Percentiles rank a stretch among this genome's conserved stretches.
Evolutionary conservation across 163 green algal genomes (phyloP).

Genomic region (Chlorella variabilis): DNA sequence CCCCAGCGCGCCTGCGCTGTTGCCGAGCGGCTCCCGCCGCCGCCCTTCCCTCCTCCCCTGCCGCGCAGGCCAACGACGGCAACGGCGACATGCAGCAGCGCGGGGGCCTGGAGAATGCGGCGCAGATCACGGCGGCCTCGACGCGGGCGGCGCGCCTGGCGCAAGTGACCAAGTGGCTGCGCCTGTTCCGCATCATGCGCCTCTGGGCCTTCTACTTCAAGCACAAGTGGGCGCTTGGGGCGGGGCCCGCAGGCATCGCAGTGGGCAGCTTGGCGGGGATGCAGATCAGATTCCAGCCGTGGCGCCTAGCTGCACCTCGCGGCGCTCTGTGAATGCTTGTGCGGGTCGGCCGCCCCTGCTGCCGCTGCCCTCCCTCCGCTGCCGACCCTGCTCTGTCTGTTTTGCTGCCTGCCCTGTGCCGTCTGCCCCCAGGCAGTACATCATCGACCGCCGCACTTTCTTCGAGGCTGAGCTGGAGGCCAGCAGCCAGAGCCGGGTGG

Average conservation of each 20-base stretch:
- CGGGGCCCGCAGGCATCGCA: not conserved
- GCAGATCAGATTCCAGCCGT: too few species aligned
- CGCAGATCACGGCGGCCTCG: constrained; percentile 22
- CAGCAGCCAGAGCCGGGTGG: constrained; percentile 61
- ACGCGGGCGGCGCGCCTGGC: constrained; percentile 16
- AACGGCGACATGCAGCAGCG: constrained; percentile 30
- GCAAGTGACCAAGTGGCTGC: constrained; percentile 37
- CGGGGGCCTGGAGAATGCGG: constrained; percentile 23
- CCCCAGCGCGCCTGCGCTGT: too few species aligned
- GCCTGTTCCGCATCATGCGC: constrained; percentile 25
- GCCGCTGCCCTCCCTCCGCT: not conserved
- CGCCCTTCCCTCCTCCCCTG: not conserved
- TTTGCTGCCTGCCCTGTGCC: not conserved
- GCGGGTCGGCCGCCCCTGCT: not conserved
- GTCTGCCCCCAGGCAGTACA: constrained; percentile 28
- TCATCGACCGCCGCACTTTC: constrained; percentile 27
- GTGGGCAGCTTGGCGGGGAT: not conserved
- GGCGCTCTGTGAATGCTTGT: too few species aligned
- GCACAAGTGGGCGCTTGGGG: constrained; percentile 7
- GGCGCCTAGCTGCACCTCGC: too few species aligned
- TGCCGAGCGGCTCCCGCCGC: too few species aligned
- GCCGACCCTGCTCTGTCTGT: not conserved
- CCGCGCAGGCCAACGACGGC: constrained; percentile 31
- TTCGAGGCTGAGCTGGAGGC: constrained; percentile 21
- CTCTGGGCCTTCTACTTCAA: constrained; percentile 26